Evolutionary conservation across 331 rosid genomes (phyloP), one percentile per base, ranked within the genome.

Genomic region (Malus hybrid): DNA sequence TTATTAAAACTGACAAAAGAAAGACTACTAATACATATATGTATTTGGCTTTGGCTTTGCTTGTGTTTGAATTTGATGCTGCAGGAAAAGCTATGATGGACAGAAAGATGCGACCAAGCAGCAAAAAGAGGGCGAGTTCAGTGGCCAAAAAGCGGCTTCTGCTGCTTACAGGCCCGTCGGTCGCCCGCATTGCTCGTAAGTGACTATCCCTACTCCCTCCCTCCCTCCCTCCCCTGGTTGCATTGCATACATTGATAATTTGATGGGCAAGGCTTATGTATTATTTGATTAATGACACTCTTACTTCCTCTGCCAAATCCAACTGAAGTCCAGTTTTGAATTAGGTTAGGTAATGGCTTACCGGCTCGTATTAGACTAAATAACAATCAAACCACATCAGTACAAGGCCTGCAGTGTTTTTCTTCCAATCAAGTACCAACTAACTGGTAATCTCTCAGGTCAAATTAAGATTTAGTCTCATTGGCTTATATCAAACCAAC

Each of bases 161-260:
- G 7, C 86, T 33, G 74, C 79, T 66, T 71, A 65, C 85, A 90
- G 83, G 77, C 90, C 93, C 56, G 69, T 84, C 33, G 74, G 90
- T 12, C 84, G 91, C 73, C 98, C 98, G 52, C 78, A 64, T 65
- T 93, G 98, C 96, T 89, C 93, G 97, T 89, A 89, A 93, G 98
- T 87, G 63, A 78, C 68, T 15, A 48, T 5, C 55, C 55, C 19
- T 48, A 48, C 55, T 48, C 55, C 55, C 14, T 3, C 14, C 48
- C 44, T 36, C 11, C 46, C 12, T 39, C 46, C 46, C 46, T 28
- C 29, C 29, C 29, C 46, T 39, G 46, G 12, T 10, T 39, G 44
- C 46, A 39, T 39, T 39, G 46, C 46, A 39, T 9, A 39, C 46
- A 39, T 39, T 39, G 46, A 39, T 39, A 9, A 39, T 39, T 39